These are phyloP conservation scores for Geranium incanum DNA, from an alignment of 441 rosid genomes.

Conservation along the genomic window DNA sequence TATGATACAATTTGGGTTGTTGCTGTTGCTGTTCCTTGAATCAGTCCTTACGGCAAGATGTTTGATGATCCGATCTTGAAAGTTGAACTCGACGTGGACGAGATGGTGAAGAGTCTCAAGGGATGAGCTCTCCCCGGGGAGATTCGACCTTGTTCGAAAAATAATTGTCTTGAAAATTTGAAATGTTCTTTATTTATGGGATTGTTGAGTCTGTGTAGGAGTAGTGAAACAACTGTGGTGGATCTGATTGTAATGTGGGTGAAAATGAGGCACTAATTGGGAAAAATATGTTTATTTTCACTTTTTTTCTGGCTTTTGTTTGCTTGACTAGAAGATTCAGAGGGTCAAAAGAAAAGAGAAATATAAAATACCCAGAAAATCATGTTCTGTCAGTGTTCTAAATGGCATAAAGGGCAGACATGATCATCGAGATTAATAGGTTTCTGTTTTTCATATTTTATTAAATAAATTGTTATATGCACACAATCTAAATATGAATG, in stretches of 20 bases:
- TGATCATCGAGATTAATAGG: no score
- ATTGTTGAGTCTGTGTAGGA: background rate
- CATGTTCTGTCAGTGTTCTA: no score
- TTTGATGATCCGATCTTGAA: constrained; percentile 70
- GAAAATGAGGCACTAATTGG: background rate
- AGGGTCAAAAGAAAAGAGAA: no score
- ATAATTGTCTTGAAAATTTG: background rate
- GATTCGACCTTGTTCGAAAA: background rate
- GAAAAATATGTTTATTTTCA: no score
- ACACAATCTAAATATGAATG: no score
- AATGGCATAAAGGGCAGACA: no score
- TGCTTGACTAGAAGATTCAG: no score
- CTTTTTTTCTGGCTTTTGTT: no score
- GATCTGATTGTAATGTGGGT: background rate
- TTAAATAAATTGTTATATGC: no score
- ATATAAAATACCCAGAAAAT: no score
- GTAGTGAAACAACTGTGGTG: background rate
- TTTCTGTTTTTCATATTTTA: no score
- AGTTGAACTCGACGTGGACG: constrained; percentile 82
- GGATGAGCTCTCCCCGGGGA: constrained; percentile 13
- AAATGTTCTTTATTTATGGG: background rate
- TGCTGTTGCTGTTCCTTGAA: constrained; percentile 10
- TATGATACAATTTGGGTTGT: background rate
- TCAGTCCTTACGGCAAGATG: constrained; percentile 54
- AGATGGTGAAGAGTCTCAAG: constrained; percentile 71